A percentile compares a stretch with the other conserved stretches of the same genome.
These are phyloP conservation scores for Kondoa subrosea DNA, from an alignment of 768 basidiomycete species.

Conservation along the genomic window DNA sequence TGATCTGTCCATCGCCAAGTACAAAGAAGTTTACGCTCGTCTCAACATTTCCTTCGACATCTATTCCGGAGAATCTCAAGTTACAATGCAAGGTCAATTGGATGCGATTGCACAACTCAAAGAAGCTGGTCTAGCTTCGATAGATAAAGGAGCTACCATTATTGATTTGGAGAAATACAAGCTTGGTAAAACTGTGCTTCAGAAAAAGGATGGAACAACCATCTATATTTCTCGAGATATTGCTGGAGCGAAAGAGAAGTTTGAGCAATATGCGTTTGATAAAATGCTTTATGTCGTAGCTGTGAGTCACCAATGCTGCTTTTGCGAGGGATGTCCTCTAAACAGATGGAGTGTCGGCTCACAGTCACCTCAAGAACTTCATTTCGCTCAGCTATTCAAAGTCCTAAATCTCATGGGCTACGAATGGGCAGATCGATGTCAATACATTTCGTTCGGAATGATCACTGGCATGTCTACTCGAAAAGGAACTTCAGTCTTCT, in stretches of 20 bases:
- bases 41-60: constrained; percentile 82
- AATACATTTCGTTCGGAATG: constrained; percentile 74
- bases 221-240: constrained; percentile 50
- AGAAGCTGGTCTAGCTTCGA: constrained; percentile 51
- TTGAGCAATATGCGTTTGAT: constrained; percentile 76
- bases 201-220: constrained; percentile 47
- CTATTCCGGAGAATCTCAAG: constrained; percentile 62
- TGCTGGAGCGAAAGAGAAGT: constrained; percentile 78
- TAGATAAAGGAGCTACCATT: constrained; percentile 60
- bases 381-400: constrained; percentile 84
- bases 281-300: constrained; percentile 52
- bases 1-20: constrained; percentile 72
- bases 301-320: constrained; percentile 27
- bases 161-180: constrained; percentile 80
- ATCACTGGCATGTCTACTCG: constrained; percentile 79
- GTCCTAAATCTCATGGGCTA: constrained; percentile 75
- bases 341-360: constrained; percentile 39
- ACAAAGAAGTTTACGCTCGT: constrained; percentile 67
- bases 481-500: constrained; percentile 63
- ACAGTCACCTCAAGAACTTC: constrained; percentile 30
- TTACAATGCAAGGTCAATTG: constrained; percentile 39
- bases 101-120: constrained; percentile 52
- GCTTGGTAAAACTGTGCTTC: constrained; percentile 71
- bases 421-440: constrained; percentile 62
- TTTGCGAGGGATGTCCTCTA: constrained; percentile 51